Base-by-base conservation (phyloP, 345 rosid genomes). In the Eucalyptus tenuipes region DNA sequence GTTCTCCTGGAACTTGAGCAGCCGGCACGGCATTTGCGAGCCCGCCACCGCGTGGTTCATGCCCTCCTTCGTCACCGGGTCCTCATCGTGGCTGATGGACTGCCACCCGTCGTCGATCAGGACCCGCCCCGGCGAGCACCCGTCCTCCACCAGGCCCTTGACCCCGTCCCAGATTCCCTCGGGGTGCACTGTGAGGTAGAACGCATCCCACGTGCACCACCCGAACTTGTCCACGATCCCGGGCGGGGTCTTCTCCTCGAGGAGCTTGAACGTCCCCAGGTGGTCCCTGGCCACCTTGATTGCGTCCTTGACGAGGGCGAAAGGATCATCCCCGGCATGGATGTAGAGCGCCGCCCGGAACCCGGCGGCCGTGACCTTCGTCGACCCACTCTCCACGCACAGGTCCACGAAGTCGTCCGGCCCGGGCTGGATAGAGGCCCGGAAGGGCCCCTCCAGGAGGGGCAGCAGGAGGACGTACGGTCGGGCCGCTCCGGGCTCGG, bases 201-300 rank as follows among this genome's bases (percentile, higher is more conserved):
- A 97, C 33, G 98, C 99, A 64, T 98, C 99, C 99, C 99, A 95
- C 17, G 99, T 96, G 87, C 98, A 97, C 99, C 99, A 98, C 3
- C 99, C 99, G 81, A 98, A 98, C 86, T 98, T 98, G 88, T 96
- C 99, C 14, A 97, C 97, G 61, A 98, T 94, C 2, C 96, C 95
- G 2, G 99, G 99, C 22, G 97, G 95, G 10, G 90, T 90, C 89
- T 98, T 98, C 89, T 98, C 99, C 10, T 95, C 97, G 53, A 97
- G 50, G 10, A 95, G 93, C 92, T 90, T 94, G 89, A 97, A 98
- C 6, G 96, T 95, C 18, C 97, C 98, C 75, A 98, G 48, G 89
- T 96, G 97, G 88, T 80, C 86, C 90, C 94, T 90, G 6, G 96
- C 88, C 86, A 93, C 97, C 81, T 91, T 92, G 94, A 96, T 94